A percentile compares a stretch with the other conserved stretches of the same genome.
Conservation (phyloP, 306 rosid genomes). For the Sophora flavescens region DNA sequence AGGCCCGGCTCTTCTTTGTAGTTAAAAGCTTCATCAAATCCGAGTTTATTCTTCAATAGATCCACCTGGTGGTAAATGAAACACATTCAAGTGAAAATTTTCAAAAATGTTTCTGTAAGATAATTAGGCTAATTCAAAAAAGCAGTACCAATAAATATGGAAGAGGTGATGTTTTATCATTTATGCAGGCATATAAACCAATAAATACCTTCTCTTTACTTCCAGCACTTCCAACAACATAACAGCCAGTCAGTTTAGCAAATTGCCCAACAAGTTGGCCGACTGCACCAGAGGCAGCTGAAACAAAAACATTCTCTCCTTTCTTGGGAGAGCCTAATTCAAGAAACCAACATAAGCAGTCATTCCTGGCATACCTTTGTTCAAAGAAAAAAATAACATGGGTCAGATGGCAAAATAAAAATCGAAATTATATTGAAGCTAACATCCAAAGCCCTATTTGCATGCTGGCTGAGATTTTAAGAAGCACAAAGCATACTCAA, state of each 20-base stretch:
- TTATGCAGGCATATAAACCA: neutral
- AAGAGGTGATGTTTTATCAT: neutral
- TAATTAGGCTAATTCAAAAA: neutral
- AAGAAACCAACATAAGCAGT: constrained; percentile 43
- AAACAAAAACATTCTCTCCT: constrained; percentile 42
- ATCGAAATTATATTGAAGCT: neutral
- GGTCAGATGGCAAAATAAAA: neutral
- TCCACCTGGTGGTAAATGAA: too few relatives aligned
- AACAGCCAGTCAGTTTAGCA: constrained; percentile 38
- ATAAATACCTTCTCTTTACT: constrained; percentile 36
- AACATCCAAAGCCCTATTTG: constrained; percentile 10
- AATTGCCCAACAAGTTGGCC: constrained; percentile 45
- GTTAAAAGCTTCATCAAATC: too few relatives aligned
- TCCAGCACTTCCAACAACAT: constrained; percentile 47
- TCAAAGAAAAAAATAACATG: neutral
- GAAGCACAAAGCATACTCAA: neutral
- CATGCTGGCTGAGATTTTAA: neutral
- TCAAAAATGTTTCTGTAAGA: too few relatives aligned
- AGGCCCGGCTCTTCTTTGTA: too few relatives aligned
- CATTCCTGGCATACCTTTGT: constrained; percentile 43
- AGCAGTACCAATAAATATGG: neutral
- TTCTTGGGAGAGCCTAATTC: constrained; percentile 35
- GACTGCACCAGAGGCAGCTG: constrained; percentile 45
- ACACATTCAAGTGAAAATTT: too few relatives aligned
- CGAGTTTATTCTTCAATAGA: too few relatives aligned